A percentile compares a stretch with the other conserved stretches of the same genome.
phyloP scores from a whole-genome alignment of 306 rosid species.

The Astragalus glycyphyllos region DNA sequence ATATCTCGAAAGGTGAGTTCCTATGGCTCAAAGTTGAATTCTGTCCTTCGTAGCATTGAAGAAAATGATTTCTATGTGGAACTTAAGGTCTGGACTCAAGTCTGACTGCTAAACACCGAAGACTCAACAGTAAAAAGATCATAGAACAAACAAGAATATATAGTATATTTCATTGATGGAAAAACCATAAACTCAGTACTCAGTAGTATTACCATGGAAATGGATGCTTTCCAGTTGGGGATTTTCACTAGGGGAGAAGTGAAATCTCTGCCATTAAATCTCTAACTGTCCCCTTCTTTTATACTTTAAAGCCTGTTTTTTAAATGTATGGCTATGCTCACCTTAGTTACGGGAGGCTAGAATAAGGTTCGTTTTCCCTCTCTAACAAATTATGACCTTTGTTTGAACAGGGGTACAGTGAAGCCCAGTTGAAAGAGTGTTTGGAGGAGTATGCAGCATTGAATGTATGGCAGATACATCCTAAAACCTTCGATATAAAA shows the following conservation, averaged over 20 bases:
- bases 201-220: too few species aligned
- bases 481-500: conserved; percentile 87
- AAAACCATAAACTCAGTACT: not conserved
- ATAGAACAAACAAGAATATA: not conserved
- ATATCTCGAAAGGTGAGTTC: conserved; percentile 89
- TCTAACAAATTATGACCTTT: conserved; percentile 33
- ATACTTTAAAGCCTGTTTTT: too few species aligned
- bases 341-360: not conserved
- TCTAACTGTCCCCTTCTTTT: too few species aligned
- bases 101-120: not conserved
- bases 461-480: conserved; percentile 98
- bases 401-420: conserved; percentile 86
- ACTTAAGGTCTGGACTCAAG: conserved; percentile 9
- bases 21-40: conserved; percentile 4
- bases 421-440: conserved; percentile 95
- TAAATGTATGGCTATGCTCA: too few species aligned
- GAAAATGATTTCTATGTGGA: not conserved
- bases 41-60: not conserved
- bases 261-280: too few species aligned
- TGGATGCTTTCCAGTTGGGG: too few species aligned
- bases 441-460: conserved; percentile 97
- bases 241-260: too few species aligned
- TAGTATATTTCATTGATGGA: conserved; percentile 15
- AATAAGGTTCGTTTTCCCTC: conserved; percentile 1
- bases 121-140: conserved; percentile 8